Evolutionary conservation across 371 early-diverging fungal species (phyloP).

Genomic region (Mucor mucedo): DNA sequence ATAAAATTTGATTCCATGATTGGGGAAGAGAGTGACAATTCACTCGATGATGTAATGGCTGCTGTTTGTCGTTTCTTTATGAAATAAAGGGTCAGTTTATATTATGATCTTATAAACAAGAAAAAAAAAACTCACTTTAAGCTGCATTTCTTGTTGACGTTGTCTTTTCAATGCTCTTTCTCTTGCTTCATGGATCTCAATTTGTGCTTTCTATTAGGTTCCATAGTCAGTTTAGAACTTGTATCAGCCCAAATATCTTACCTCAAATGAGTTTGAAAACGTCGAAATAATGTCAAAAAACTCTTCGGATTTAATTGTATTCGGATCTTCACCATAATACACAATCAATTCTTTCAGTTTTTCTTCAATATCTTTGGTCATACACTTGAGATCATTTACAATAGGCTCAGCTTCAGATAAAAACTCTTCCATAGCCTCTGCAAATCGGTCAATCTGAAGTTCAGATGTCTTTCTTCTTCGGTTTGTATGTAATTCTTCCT

Average conservation of each 20-base stretch:
- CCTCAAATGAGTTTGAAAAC: conserved; percentile 49
- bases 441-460: conserved; percentile 67
- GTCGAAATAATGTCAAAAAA: conserved; percentile 73
- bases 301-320: conserved; percentile 79
- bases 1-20: conserved; percentile 1
- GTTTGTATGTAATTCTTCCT: conserved; percentile 58
- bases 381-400: conserved; percentile 36
- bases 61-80: conserved; percentile 20
- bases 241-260: conserved; percentile 18
- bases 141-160: conserved; percentile 25
- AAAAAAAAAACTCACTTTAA: conserved; percentile 15
- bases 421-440: conserved; percentile 66
- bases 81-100: conserved; percentile 5
- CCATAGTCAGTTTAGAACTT: neutral
- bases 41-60: neutral
- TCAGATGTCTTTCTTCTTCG: conserved; percentile 35
- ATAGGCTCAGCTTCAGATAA: conserved; percentile 48
- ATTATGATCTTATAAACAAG: neutral
- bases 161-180: conserved; percentile 34
- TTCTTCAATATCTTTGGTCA: conserved; percentile 57
- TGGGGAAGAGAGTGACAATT: neutral
- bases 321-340: conserved; percentile 85
- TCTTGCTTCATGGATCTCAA: conserved; percentile 36
- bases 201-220: conserved; percentile 27
- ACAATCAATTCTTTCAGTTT: conserved; percentile 64